A percentile compares a stretch with the other conserved stretches of the same genome.
phyloP scores from a whole-genome alignment of 257 asterid genomes.

The Lithospermum erythrorhizon region DNA sequence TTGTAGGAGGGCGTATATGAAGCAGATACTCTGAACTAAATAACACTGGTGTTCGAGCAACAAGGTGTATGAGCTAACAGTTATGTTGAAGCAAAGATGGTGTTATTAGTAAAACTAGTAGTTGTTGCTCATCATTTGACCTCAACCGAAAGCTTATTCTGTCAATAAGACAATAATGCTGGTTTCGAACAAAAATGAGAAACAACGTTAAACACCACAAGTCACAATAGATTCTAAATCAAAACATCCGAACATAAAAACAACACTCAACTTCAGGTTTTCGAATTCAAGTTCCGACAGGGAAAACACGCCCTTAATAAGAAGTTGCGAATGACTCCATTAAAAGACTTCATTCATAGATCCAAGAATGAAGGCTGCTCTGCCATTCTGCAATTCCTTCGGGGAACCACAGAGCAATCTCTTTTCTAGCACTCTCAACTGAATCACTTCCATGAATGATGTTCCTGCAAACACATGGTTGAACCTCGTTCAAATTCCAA shows the following conservation, averaged over 20 bases:
- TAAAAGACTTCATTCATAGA: conserved; percentile 42
- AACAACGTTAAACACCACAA: no score
- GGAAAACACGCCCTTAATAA: conserved; percentile 1
- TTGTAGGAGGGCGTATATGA: no score
- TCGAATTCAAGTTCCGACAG: not conserved
- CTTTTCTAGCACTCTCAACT: conserved; percentile 80
- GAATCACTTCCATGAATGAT: conserved; percentile 91
- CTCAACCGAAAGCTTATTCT: no score
- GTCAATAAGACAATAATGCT: no score
- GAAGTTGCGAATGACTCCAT: not conserved
- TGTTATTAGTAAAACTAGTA: no score
- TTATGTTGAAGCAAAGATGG: no score
- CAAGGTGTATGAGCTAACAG: no score
- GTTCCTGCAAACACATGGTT: conserved; percentile 42
- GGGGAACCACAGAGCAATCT: conserved; percentile 92
- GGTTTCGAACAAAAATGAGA: no score
- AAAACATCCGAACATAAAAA: not conserved
- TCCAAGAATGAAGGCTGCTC: conserved; percentile 80
- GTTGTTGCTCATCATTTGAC: no score
- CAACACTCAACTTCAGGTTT: not conserved
- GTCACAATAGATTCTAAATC: not conserved
- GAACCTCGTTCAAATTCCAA: not conserved
- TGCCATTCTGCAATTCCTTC: conserved; percentile 83
- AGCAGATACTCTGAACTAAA: no score
- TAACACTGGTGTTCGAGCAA: no score